Percentiles rank a stretch among this genome's conserved stretches.
phyloP scores from a whole-genome alignment of 192 early-diverging fungal species.

The Chytriomyces sp. region DNA sequence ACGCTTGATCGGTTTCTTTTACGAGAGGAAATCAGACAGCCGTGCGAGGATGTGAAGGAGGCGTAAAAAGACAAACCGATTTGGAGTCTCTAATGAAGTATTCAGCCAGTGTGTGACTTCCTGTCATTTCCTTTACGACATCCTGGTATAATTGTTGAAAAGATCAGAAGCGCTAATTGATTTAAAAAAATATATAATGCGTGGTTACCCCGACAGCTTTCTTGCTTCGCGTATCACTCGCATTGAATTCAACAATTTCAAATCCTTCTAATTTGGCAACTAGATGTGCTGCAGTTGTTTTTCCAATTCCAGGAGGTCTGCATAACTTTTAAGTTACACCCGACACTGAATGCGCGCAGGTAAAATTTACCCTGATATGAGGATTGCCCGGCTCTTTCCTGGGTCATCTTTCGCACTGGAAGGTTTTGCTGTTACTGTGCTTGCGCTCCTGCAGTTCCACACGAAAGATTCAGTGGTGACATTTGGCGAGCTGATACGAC shows the following conservation, averaged over 20 bases:
- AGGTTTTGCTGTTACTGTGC: slow-evolving; percentile 46
- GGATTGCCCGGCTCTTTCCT: slow-evolving; percentile 63
- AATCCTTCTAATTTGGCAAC: slow-evolving; percentile 80
- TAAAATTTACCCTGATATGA: slow-evolving; percentile 69
- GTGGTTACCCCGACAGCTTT: slow-evolving; percentile 73
- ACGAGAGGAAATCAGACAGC: slow-evolving; percentile 3
- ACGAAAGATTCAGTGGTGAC: background rate
- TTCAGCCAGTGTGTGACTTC: slow-evolving; percentile 61
- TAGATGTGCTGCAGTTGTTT: slow-evolving; percentile 95
- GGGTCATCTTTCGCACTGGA: slow-evolving; percentile 58
- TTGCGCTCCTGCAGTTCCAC: slow-evolving; percentile 47
- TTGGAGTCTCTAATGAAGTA: slow-evolving; percentile 48
- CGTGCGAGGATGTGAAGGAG: background rate
- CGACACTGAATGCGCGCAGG: background rate
- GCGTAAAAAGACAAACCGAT: background rate
- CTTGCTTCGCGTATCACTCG: slow-evolving; percentile 93
- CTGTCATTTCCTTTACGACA: slow-evolving; percentile 56
- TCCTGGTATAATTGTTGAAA: slow-evolving; percentile 32
- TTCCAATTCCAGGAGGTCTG: slow-evolving; percentile 95
- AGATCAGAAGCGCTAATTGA: slow-evolving; percentile 14
- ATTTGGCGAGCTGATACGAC: background rate
- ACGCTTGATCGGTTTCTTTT: slow-evolving; percentile 21
- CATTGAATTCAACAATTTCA: slow-evolving; percentile 92
- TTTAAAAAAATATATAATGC: background rate
- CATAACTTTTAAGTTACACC: background rate